These are phyloP conservation scores for Fraxinus nigra DNA, from an alignment of 305 asterid species.

Conservation along the genomic window DNA sequence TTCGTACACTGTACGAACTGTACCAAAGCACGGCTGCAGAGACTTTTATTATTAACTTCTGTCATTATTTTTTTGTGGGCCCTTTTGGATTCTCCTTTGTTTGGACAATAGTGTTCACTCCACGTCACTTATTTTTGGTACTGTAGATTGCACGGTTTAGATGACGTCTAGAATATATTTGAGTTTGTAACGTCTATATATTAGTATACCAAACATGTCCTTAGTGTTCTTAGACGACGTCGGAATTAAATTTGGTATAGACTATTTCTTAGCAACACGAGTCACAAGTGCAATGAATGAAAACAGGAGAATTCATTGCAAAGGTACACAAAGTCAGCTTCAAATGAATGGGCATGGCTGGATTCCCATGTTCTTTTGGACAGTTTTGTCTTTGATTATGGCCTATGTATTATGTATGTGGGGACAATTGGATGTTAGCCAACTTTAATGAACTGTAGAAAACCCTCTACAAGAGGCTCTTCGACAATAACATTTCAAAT, in stretches of 20 bases:
- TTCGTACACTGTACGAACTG: not conserved
- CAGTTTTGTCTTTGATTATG: slow-evolving; percentile 6
- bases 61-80: not conserved
- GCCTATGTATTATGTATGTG: slow-evolving; percentile 8
- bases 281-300: not conserved
- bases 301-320: not conserved
- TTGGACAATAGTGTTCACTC: not conserved
- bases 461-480: slow-evolving; percentile 13
- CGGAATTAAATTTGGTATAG: not conserved
- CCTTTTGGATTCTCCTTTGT: not conserved
- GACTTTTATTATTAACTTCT: not conserved
- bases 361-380: not conserved
- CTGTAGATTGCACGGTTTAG: not conserved
- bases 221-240: not conserved
- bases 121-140: not conserved
- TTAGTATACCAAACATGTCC: not conserved
- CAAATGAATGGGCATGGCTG: not conserved
- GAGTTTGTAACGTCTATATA: not conserved
- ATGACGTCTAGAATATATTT: not conserved
- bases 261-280: not conserved
- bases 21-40: not conserved
- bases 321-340: not conserved
- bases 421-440: slow-evolving; percentile 37
- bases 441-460: slow-evolving; percentile 7
- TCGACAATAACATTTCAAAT: not conserved